Evolutionary conservation across 1,139 yeast species (phyloP).

Genomic region (Tardiomyces digboiensis): DNA sequence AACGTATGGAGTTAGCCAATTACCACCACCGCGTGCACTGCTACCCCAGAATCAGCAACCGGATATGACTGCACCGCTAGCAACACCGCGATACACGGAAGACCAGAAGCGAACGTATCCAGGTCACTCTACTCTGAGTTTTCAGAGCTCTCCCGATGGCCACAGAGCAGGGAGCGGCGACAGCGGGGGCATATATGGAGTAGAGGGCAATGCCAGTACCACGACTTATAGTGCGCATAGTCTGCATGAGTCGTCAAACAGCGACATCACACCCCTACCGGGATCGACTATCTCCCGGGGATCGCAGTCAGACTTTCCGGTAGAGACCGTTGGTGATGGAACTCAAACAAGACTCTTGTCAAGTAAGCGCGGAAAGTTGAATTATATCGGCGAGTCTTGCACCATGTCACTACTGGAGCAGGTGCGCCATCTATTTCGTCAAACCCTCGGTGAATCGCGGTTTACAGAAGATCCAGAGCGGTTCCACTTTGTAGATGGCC

Average conservation of each 20-base stretch:
- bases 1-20: no score
- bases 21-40: no score
- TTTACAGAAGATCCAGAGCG: conserved; percentile 29
- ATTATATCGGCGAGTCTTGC: conserved; percentile 27
- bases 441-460: conserved; percentile 18
- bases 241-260: neutral
- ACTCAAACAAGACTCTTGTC: conserved; percentile 22
- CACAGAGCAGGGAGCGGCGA: no score
- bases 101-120: no score
- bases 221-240: neutral
- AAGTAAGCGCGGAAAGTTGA: conserved; percentile 23
- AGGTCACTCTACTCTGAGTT: no score
- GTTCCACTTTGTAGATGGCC: conserved; percentile 26
- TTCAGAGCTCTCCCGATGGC: no score
- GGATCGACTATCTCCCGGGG: neutral
- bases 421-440: conserved; percentile 21
- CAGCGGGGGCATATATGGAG: no score
- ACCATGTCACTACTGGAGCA: conserved; percentile 24
- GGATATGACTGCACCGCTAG: no score
- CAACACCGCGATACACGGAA: no score
- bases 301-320: conserved; percentile 8
- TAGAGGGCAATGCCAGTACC: no score
- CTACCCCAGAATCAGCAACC: no score
- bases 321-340: conserved; percentile 18
- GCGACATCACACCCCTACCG: neutral